These are phyloP conservation scores for Monotropa hypopitys DNA, from an alignment of 179 eudicot species.

Conservation along the genomic window DNA sequence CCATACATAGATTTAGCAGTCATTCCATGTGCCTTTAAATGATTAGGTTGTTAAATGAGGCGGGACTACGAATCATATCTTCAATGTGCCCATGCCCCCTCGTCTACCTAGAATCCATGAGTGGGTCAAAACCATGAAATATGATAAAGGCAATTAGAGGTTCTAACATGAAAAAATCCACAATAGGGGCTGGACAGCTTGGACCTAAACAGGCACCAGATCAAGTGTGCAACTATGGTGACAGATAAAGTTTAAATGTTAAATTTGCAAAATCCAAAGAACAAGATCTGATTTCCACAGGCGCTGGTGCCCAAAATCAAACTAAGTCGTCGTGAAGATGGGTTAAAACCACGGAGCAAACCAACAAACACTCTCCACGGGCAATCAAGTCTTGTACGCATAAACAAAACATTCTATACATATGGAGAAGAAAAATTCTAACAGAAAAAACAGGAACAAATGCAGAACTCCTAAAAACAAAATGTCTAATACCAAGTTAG, in stretches of 20 bases:
- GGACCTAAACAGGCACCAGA: background rate
- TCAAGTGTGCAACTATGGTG: background rate
- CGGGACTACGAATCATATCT: background rate
- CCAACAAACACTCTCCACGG: background rate
- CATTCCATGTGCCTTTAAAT: background rate
- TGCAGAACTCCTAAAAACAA: background rate
- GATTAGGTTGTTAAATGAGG: background rate
- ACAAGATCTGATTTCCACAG: background rate
- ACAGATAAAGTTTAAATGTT: background rate
- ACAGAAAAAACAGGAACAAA: background rate
- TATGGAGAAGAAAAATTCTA: background rate
- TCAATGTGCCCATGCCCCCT: background rate
- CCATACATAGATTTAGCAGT: background rate
- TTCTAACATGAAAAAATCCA: background rate
- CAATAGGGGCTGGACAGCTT: background rate
- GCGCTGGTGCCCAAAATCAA: background rate
- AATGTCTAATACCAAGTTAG: background rate
- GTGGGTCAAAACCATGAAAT: background rate
- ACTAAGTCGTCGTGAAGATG: background rate
- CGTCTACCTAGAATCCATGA: background rate
- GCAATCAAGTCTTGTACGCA: background rate
- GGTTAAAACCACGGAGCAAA: too few species aligned
- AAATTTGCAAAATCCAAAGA: background rate
- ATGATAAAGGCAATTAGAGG: background rate
- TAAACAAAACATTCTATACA: background rate